Evolutionary conservation across 768 basidiomycete genomes (phyloP), one percentile per base, ranked within the genome.

Genomic region (Cystobasidium onofrii): DNA sequence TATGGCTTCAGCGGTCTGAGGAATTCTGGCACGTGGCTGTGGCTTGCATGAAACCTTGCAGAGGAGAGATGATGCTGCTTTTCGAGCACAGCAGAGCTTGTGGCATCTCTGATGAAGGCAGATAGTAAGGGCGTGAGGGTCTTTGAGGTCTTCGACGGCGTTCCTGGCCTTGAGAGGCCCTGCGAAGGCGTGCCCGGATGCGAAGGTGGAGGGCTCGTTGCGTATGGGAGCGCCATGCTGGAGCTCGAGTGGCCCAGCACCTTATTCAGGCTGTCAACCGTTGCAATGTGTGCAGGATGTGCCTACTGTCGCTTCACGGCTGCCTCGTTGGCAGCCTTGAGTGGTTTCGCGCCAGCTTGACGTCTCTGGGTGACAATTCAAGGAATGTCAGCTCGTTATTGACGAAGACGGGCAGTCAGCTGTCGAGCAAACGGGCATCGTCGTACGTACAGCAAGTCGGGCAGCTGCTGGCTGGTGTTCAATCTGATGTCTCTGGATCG

Each of bases 61-160:
- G 63, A 25, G 25, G 63, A 64, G 33, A 46, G 34, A 36, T 17
- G 34, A 13, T 64, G 63, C 31, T 64, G 63, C 63, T 64, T 64
- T 41, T 64, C 63, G 63, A 64, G 39, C 3, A 64, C 39, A 23
- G 31, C 25, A 27, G 63, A 46, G 63, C 36, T 64, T 15, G 23
- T 46, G 12, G 63, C 63, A 46, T 64, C 63, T 46, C 36, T 27
- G 25, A 64, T 10, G 36, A 64, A 36, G 7, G 36, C 34, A 10
- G 63, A 64, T 31, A 64, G 12, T 9, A 64, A 39, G 3, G 63
- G 43, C 10, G 63, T 27, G 34, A 64, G 25, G 6, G 63, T 31
- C 25, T 34, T 31, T 41, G 63, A 39, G 10, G 43, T n/a, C 39
- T 64, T 64, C 2, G 36, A 41, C 3, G 63, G 63, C 25, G 63